Percentiles rank a stretch among this genome's conserved stretches.
phyloP scores from a whole-genome alignment of 805 yeast genomes.

The Suhomyces sp. region DNA sequence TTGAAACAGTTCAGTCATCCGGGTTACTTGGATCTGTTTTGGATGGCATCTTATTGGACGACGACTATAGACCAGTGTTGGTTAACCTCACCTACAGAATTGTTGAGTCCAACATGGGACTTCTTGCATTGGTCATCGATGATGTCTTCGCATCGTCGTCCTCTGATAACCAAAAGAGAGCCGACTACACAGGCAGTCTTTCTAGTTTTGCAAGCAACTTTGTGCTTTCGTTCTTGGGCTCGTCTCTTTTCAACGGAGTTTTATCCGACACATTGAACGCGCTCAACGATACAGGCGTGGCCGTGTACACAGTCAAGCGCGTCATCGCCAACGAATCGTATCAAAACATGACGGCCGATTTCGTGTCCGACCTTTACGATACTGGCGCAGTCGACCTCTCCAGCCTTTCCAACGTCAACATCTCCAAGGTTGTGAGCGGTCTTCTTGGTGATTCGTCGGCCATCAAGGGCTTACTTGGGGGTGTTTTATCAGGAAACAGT shows the following conservation, averaged over 20 bases:
- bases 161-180: constrained; percentile 10
- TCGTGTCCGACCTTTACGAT: constrained; percentile 25
- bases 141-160: constrained; percentile 4
- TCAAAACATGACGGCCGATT: constrained; percentile 33
- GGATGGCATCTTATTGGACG: constrained; percentile 40
- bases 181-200: constrained; percentile 20
- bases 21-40: constrained; percentile 33
- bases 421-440: constrained; percentile 22
- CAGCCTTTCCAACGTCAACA: constrained; percentile 21
- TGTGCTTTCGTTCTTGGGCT: constrained; percentile 25
- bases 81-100: constrained; percentile 29
- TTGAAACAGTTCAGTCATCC: constrained; percentile 25
- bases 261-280: constrained; percentile 30
- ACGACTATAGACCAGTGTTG: constrained; percentile 28
- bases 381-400: constrained; percentile 27
- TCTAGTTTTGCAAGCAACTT: constrained; percentile 28
- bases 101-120: constrained; percentile 29
- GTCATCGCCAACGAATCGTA: constrained; percentile 33
- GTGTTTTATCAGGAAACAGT: constrained; percentile 22
- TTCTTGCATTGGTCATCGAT: constrained; percentile 16
- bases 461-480: constrained; percentile 19
- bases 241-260: constrained; percentile 23
- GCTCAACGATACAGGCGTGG: constrained; percentile 41
- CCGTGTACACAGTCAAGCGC: constrained; percentile 35
- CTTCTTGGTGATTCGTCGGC: constrained; percentile 23